These are phyloP conservation scores for Populus tomentosa DNA, from an alignment of 441 rosid genomes.

Conservation along the genomic window DNA sequence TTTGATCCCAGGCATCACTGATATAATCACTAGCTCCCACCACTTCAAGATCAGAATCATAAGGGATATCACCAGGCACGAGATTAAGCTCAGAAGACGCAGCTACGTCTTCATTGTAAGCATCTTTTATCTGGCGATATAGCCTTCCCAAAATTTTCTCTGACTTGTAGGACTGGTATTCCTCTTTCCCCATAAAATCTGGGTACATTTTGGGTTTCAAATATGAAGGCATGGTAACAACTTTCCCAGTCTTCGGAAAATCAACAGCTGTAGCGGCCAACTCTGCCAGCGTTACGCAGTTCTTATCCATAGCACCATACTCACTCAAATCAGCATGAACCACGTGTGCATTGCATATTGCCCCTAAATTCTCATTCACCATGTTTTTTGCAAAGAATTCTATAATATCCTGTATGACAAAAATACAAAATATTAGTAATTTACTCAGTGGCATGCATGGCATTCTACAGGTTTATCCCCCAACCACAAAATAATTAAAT, in stretches of 20 bases:
- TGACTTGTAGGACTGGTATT: constrained; percentile 62
- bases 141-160: constrained; percentile 74
- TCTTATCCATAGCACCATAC: constrained; percentile 64
- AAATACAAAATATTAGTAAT: constrained; percentile 17
- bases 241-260: constrained; percentile 84
- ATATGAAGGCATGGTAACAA: constrained; percentile 59
- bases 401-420: constrained; percentile 59
- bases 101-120: constrained; percentile 39
- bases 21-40: constrained; percentile 56
- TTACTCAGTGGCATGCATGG: not conserved
- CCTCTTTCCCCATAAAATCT: constrained; percentile 89
- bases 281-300: constrained; percentile 65
- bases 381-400: constrained; percentile 72
- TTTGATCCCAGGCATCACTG: constrained; percentile 72
- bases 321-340: constrained; percentile 85
- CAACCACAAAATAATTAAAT: not conserved
- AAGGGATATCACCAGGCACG: constrained; percentile 44
- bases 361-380: constrained; percentile 66
- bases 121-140: constrained; percentile 56
- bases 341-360: constrained; percentile 82
- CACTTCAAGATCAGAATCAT: constrained; percentile 58
- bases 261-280: constrained; percentile 95
- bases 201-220: constrained; percentile 80
- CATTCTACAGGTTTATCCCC: constrained; percentile 35
- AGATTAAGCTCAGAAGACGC: constrained; percentile 33